Percentiles rank a stretch among this genome's conserved stretches.
phyloP scores from a whole-genome alignment of 2,329 filamentous ascomycete species.

The Didymella lethalis region DNA sequence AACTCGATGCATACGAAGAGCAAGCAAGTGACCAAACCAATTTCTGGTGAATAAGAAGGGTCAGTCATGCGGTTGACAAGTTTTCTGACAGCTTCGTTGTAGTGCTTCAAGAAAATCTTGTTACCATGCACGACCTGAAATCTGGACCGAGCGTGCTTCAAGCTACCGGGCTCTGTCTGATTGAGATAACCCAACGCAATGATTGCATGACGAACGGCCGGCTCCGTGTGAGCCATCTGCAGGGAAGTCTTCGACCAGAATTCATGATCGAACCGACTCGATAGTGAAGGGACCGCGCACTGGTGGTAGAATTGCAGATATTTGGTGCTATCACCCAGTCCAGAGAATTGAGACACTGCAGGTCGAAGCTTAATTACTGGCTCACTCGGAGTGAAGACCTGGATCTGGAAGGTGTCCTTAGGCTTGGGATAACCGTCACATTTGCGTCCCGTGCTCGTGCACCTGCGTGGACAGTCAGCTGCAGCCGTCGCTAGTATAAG shows the following conservation, averaged over 20 bases:
- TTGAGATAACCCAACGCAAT: conserved; percentile 53
- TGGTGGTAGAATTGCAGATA: conserved; percentile 54
- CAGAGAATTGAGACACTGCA: conserved; percentile 16
- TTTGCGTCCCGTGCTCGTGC: conserved; percentile 40
- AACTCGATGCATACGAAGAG: conserved; percentile 56
- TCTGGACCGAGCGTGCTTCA: conserved; percentile 30
- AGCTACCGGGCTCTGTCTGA: conserved; percentile 31
- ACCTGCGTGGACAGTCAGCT: conserved; percentile 28
- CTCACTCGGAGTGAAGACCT: conserved; percentile 1
- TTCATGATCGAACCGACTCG: conserved; percentile 42
- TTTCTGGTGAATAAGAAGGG: conserved; percentile 43
- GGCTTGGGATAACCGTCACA: conserved; percentile 39
- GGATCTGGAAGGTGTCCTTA: conserved; percentile 2
- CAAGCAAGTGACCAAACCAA: conserved; percentile 55
- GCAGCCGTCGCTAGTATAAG: neutral
- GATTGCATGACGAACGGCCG: conserved; percentile 54
- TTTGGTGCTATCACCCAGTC: conserved; percentile 27
- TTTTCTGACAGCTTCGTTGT: conserved; percentile 52
- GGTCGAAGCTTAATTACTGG: neutral
- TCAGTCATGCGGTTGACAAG: conserved; percentile 46
- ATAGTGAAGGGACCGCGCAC: conserved; percentile 49
- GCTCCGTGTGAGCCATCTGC: conserved; percentile 53
- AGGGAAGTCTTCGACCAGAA: conserved; percentile 55
- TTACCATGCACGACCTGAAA: conserved; percentile 11
- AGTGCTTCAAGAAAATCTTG: conserved; percentile 50